These are phyloP conservation scores for Solanum pennellii DNA, from an alignment of 257 asterid species.

Conservation along the genomic window DNA sequence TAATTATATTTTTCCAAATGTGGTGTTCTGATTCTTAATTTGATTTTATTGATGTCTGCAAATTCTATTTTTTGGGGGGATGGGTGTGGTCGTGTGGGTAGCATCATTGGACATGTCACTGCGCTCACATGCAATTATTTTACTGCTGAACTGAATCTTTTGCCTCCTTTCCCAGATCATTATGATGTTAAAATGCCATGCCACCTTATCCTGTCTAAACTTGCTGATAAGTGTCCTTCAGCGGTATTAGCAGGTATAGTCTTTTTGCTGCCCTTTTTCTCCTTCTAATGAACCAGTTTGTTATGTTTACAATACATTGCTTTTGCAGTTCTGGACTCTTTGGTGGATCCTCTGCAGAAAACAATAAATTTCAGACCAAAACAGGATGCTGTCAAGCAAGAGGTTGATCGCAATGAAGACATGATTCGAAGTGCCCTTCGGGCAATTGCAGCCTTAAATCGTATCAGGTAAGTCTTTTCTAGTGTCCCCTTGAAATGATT, in stretches of 20 bases:
- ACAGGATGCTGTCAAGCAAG: constrained; percentile 97
- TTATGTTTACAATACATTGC: constrained; percentile 3
- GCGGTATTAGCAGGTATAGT: constrained; percentile 92
- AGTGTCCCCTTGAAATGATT: not conserved
- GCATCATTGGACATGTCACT: not conserved
- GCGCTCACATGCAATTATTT: not conserved
- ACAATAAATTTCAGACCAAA: constrained; percentile 83
- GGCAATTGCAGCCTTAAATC: constrained; percentile 82
- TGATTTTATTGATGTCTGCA: not conserved
- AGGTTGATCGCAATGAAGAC: constrained; percentile 97
- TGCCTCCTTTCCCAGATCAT: constrained; percentile 52
- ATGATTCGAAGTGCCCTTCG: constrained; percentile 97
- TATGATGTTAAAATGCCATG: constrained; percentile 99
- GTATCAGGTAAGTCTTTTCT: constrained; percentile 48
- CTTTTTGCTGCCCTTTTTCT: not conserved
- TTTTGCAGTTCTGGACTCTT: constrained; percentile 73
- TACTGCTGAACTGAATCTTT: not conserved
- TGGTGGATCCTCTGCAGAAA: constrained; percentile 92
- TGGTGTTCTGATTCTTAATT: not conserved
- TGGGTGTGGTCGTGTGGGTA: not conserved
- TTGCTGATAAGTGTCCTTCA: constrained; percentile 94
- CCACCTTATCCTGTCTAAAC: constrained; percentile 94
- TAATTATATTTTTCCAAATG: not conserved
- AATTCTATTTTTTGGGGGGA: not conserved
- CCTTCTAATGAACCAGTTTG: not conserved